Evolutionary conservation across 2,329 filamentous ascomycete species (phyloP).

Genomic region (Fusarium goolgardi): DNA sequence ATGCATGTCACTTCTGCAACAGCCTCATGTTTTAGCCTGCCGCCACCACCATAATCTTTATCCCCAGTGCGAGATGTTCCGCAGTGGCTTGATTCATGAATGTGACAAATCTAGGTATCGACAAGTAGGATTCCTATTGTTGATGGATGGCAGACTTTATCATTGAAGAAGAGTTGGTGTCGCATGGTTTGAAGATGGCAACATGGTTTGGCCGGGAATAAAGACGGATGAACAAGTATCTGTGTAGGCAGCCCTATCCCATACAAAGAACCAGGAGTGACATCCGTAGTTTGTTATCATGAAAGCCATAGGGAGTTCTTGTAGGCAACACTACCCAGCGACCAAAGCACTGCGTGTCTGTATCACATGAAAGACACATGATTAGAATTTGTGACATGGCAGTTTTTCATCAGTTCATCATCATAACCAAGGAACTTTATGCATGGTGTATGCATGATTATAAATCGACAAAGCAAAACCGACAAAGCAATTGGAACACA

Average conservation of each 20-base stretch:
- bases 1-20: constrained; percentile 10
- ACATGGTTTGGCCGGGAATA: constrained; percentile 4
- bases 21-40: background rate
- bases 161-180: background rate
- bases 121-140: background rate
- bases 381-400: background rate
- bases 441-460: background rate
- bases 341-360: background rate
- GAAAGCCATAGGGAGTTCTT: background rate
- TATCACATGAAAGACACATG: background rate
- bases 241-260: background rate
- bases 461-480: background rate
- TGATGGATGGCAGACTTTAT: background rate
- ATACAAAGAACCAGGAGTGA: background rate
- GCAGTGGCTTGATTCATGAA: constrained; percentile 13
- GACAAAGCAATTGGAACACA: background rate
- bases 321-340: background rate
- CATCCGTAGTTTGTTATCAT: background rate
- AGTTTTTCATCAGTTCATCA: constrained; percentile 1
- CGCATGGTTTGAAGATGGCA: constrained; percentile 6
- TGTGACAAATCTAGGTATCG: background rate
- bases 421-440: background rate
- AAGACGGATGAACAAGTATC: background rate
- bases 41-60: constrained; percentile 4
- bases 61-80: background rate